Conservation (phyloP, 805 yeast genomes). For the Pichia manshurica region DNA sequence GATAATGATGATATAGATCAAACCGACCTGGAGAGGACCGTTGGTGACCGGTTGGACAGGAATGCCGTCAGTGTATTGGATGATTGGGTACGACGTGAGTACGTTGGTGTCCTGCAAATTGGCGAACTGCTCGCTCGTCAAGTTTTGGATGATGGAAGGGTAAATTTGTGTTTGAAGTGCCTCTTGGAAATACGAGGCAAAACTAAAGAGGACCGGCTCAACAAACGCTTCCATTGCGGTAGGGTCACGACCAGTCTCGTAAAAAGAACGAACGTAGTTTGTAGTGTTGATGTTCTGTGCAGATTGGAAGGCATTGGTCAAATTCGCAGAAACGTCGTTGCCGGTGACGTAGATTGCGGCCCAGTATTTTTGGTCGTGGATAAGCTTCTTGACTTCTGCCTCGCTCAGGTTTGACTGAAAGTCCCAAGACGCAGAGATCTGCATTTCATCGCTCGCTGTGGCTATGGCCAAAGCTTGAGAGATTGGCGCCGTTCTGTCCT, state of each 20-base stretch:
- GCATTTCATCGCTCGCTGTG: constrained; percentile 12
- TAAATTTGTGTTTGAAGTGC: constrained; percentile 17
- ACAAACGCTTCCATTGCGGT: constrained; percentile 41
- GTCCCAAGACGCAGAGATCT: constrained; percentile 34
- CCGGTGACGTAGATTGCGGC: constrained; percentile 47
- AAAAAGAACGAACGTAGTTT: constrained; percentile 28
- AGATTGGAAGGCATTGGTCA: constrained; percentile 35
- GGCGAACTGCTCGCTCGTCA: constrained; percentile 21
- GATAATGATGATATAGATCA: constrained; percentile 63
- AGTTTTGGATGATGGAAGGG: constrained; percentile 28
- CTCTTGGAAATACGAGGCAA: constrained; percentile 31
- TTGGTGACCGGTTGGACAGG: constrained; percentile 40
- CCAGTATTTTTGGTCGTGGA: constrained; percentile 60
- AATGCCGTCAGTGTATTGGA: constrained; percentile 13
- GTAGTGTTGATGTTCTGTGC: constrained; percentile 29
- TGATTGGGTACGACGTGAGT: constrained; percentile 20
- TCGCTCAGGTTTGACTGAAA: constrained; percentile 26
- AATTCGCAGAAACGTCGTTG: constrained; percentile 37
- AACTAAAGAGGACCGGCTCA: constrained; percentile 34
- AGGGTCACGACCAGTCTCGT: constrained; percentile 63
- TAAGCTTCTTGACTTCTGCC: constrained; percentile 37
- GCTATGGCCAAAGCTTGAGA: constrained; percentile 28
- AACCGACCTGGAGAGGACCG: constrained; percentile 73
- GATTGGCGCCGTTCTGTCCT: constrained; percentile 26
- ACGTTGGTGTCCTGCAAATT: constrained; percentile 19